These are phyloP conservation scores for Zychaea mexicana DNA, from an alignment of 371 early-diverging fungal genomes.

Conservation along the genomic window DNA sequence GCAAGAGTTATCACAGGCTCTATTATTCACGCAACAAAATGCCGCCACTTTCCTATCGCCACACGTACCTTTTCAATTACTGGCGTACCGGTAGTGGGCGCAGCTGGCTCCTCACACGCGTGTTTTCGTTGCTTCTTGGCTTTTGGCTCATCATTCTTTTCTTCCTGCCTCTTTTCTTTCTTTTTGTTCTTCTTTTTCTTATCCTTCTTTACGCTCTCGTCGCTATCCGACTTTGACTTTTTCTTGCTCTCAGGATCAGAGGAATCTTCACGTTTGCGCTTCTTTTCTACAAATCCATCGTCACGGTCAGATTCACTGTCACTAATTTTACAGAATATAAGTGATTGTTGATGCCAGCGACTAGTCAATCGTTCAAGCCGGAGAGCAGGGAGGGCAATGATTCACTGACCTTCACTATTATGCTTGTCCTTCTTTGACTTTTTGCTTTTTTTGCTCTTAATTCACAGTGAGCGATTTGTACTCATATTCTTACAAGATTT, in stretches of 20 bases:
- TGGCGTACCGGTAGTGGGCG: no score
- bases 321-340: not conserved
- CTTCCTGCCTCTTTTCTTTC: conserved; percentile 3
- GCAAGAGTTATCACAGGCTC: not conserved
- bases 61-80: not conserved
- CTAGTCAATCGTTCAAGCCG: no score
- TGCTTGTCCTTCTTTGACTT: conserved; percentile 9
- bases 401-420: conserved; percentile 1
- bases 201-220: conserved; percentile 16
- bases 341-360: not conserved
- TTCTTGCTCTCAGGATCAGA: conserved; percentile 3
- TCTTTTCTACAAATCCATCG: conserved; percentile 10
- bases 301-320: not conserved
- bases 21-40: no score
- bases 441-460: conserved; percentile 11
- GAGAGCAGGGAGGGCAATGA: no score
- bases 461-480: not conserved
- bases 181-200: conserved; percentile 21
- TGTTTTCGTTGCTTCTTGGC: conserved; percentile 20
- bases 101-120: conserved; percentile 8
- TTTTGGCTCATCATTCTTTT: conserved; percentile 7
- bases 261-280: conserved; percentile 12
- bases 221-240: conserved; percentile 9
- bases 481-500: not conserved
- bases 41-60: not conserved